These are phyloP conservation scores for Yarrowia phangngaensis DNA, from an alignment of 805 yeast genomes.

Conservation along the genomic window DNA sequence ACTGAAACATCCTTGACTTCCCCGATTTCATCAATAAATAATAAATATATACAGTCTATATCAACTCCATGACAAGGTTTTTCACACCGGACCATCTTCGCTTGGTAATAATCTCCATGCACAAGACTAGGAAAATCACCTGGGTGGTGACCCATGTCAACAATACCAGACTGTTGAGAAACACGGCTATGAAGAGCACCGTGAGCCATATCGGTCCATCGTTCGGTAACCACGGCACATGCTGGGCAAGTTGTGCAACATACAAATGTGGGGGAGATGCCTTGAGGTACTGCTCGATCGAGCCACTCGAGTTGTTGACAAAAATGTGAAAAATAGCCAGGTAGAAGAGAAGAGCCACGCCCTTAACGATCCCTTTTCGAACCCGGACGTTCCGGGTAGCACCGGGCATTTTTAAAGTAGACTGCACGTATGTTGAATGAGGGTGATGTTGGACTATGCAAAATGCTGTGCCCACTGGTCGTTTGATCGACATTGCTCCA, in stretches of 20 bases:
- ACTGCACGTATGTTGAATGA: too few relatives aligned
- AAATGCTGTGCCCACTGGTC: too few relatives aligned
- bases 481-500: too few relatives aligned
- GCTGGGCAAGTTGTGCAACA: constrained; percentile 3
- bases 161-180: constrained; percentile 8
- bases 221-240: constrained; percentile 1
- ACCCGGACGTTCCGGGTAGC: background rate
- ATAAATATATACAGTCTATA: background rate
- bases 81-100: constrained; percentile 7
- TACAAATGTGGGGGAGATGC: constrained; percentile 6
- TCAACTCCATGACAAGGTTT: background rate
- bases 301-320: constrained; percentile 11
- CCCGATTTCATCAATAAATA: constrained; percentile 16
- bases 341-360: constrained; percentile 17
- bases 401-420: too few relatives aligned
- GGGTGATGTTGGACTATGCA: too few relatives aligned
- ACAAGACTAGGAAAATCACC: constrained; percentile 17
- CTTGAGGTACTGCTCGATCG: constrained; percentile 10
- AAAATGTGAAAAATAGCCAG: constrained; percentile 19
- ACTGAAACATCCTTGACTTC: too few relatives aligned
- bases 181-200: constrained; percentile 5
- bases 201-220: constrained; percentile 7
- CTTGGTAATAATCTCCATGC: constrained; percentile 23
- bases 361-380: constrained; percentile 11
- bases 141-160: constrained; percentile 20